Evolutionary conservation across 1,139 yeast genomes (phyloP), one percentile per base, ranked within the genome.

Genomic region (Suzukiozyma palmioleophila): DNA sequence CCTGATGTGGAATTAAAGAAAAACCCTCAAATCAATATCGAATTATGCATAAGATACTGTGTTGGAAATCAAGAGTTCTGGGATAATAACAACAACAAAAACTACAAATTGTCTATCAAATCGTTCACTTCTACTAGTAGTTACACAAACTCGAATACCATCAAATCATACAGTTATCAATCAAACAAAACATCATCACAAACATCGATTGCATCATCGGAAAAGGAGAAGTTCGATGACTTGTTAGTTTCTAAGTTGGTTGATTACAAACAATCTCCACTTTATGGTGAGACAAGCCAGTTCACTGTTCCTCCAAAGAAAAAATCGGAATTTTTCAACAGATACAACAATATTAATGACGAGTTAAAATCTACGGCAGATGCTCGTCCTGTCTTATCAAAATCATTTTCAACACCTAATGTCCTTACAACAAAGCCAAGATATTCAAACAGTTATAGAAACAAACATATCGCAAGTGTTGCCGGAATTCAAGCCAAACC

Each of bases 61-160:
- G 65, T 60, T 15, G 46, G 46, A 41, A 50, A 51, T 37, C 42
- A 43, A 16, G 24, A 39, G n/a, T 60, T 45, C 44, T 67, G 73
- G 73, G 72, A 66, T 42, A 67, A 65, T 45, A 67, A 67, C 43
- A 39, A 48, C 33, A 42, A 52, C 27, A 44, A 46, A 12, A 67
- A 67, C 44, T 67, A 65, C 43, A 56, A 55, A 39, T 46, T 65
- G 15, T 51, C 55, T 12, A 47, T 47, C 48, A 51, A 48, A 43
- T 44, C 36, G 4, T 33, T 26, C 30, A 33, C 36, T 15, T 6
- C 30, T 11, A 33, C 36, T 11, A 33, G 18, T 11, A 26, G 26
- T 12, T 33, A 33, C 22, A 33, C 14, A 8, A 14, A 13, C 11
- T 33, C 36, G 5, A 33, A 33, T 21, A 33, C 36, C 10, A 33